Conservation (phyloP, 768 basidiomycete genomes). For the Hebeloma cylindrosporum region DNA sequence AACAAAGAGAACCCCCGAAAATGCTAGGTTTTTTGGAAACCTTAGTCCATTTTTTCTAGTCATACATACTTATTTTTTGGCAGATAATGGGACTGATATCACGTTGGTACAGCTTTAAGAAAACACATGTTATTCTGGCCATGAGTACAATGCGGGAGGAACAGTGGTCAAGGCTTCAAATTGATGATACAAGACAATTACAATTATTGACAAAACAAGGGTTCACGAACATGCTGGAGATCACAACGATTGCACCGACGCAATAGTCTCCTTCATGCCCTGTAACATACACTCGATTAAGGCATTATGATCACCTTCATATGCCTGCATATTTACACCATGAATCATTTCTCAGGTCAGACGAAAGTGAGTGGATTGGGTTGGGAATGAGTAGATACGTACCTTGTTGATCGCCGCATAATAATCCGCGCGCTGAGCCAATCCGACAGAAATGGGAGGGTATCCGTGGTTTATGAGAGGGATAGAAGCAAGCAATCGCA, state of each 20-base stretch:
- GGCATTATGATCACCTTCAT: conserved; percentile 23
- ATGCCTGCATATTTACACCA: conserved; percentile 22
- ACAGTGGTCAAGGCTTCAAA: no score
- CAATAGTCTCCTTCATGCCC: conserved; percentile 24
- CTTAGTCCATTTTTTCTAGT: no score
- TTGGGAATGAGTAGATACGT: not conserved
- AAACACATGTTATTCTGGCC: no score
- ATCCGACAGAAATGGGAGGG: conserved; percentile 28
- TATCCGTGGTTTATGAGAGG: conserved; percentile 30
- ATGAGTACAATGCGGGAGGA: no score
- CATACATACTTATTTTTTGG: no score
- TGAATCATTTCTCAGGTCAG: conserved; percentile 3
- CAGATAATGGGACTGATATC: no score
- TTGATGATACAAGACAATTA: no score
- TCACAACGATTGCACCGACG: conserved; percentile 5
- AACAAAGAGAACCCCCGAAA: no score
- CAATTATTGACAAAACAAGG: no score
- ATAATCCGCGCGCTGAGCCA: conserved; percentile 24
- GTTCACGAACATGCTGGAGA: no score
- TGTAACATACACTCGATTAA: conserved; percentile 24
- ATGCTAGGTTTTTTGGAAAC: no score
- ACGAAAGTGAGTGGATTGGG: not conserved
- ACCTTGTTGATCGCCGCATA: conserved; percentile 26
- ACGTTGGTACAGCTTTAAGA: no score
- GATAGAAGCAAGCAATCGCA: conserved; percentile 30